A percentile compares a stretch with the other conserved stretches of the same genome.
These are phyloP conservation scores for Byssochlamys sp. DNA, from an alignment of 2,329 filamentous ascomycete species.

Conservation along the genomic window DNA sequence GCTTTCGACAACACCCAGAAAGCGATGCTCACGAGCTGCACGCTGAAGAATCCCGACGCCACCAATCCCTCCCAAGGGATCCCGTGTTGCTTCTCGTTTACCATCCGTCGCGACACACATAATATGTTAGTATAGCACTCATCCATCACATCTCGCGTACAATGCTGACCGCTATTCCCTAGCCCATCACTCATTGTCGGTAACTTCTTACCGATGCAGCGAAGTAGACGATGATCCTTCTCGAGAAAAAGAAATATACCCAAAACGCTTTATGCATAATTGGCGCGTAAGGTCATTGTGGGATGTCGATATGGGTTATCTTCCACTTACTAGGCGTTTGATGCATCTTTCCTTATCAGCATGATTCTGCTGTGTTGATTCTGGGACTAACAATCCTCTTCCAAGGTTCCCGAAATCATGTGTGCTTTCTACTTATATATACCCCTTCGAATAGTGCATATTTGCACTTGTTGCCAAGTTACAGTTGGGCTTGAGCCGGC, in stretches of 20 bases:
- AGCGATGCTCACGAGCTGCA: constrained; percentile 86
- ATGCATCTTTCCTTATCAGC: not conserved
- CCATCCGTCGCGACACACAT: constrained; percentile 85
- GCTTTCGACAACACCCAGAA: constrained; percentile 92
- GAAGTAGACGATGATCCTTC: constrained; percentile 35
- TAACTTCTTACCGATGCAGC: constrained; percentile 85
- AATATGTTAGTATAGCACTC: constrained; percentile 65
- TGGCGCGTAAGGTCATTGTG: constrained; percentile 4
- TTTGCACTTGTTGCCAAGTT: not conserved
- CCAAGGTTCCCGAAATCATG: not conserved
- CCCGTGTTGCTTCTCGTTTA: constrained; percentile 95
- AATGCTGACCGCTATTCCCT: constrained; percentile 24
- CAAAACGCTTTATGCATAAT: not conserved
- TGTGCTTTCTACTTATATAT: not conserved
- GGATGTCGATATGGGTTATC: constrained; percentile 7
- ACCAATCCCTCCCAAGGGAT: constrained; percentile 63
- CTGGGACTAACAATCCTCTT: not conserved
- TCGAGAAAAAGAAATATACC: constrained; percentile 4
- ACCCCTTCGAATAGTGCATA: not conserved
- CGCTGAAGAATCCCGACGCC: constrained; percentile 69
- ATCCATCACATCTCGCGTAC: constrained; percentile 1
- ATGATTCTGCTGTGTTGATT: not conserved
- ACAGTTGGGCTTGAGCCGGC: not conserved
- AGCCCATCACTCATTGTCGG: constrained; percentile 92
- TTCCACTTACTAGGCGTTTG: not conserved